A percentile compares a stretch with the other conserved stretches of the same genome.
Conservation (phyloP, 768 basidiomycete genomes). For the Dioszegia aurantiaca region DNA sequence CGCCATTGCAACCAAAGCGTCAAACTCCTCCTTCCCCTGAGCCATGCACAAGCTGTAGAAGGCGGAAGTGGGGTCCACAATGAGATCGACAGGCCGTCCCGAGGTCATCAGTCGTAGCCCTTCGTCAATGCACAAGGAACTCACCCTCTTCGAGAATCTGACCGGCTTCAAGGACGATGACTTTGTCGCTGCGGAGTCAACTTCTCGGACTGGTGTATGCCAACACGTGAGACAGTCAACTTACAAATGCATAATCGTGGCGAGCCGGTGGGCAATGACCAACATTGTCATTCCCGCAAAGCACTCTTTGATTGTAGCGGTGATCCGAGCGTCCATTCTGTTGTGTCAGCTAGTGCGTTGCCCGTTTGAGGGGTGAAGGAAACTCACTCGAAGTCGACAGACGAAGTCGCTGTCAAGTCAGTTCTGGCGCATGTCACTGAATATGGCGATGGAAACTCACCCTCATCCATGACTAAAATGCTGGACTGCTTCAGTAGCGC, state of each 20-base stretch:
- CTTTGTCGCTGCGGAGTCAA: too few species aligned
- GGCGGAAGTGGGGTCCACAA: slow-evolving; percentile 23
- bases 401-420: slow-evolving; percentile 39
- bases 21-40: slow-evolving; percentile 45
- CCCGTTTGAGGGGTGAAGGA: not conserved
- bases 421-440: not conserved
- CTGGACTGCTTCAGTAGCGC: slow-evolving; percentile 47
- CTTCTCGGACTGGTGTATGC: slow-evolving; percentile 10
- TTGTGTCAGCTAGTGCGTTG: not conserved
- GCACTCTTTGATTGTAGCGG: slow-evolving; percentile 43
- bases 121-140: too few species aligned
- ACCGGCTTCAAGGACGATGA: slow-evolving; percentile 45
- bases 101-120: too few species aligned
- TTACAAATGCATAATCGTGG: slow-evolving; percentile 50
- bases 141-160: slow-evolving; percentile 45
- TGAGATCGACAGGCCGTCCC: slow-evolving; percentile 41
- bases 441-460: slow-evolving; percentile 20
- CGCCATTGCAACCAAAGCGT: slow-evolving; percentile 27
- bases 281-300: slow-evolving; percentile 48
- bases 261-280: slow-evolving; percentile 51
- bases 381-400: slow-evolving; percentile 50
- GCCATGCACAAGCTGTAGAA: slow-evolving; percentile 46
- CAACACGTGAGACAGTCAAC: slow-evolving; percentile 11
- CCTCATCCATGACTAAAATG: slow-evolving; percentile 51
- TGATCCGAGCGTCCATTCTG: slow-evolving; percentile 51